These are phyloP conservation scores for Linum trigynum DNA, from an alignment of 345 rosid species.

Conservation along the genomic window DNA sequence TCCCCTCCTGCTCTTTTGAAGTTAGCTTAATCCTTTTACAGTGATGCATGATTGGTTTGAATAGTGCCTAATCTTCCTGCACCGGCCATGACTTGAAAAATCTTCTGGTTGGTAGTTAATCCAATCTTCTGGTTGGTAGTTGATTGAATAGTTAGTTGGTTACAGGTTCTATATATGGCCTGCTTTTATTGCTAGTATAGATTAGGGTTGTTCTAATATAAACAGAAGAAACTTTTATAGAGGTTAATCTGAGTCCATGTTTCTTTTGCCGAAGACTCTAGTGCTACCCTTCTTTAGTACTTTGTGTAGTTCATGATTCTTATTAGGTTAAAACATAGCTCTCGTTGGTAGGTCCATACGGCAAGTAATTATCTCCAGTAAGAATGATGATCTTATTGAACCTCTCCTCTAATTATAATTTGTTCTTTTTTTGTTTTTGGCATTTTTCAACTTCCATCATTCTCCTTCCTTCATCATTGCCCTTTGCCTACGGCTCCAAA, in stretches of 20 bases:
- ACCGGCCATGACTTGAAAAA: too few species aligned
- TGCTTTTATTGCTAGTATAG: background rate
- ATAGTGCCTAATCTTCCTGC: too few species aligned
- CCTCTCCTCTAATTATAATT: background rate
- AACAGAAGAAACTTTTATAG: background rate
- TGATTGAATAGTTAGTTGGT: background rate
- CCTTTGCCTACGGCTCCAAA: background rate
- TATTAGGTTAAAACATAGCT: background rate
- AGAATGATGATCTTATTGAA: background rate
- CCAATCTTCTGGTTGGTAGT: background rate
- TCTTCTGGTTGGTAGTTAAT: background rate
- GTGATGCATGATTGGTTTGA: background rate
- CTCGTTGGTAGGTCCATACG: background rate
- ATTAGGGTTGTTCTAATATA: background rate
- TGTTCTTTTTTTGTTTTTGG: background rate
- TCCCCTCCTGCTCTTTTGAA: background rate
- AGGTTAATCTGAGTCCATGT: too few species aligned
- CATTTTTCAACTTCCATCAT: background rate
- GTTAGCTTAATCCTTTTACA: background rate
- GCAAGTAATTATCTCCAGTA: background rate
- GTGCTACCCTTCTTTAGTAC: too few species aligned
- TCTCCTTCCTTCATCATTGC: background rate
- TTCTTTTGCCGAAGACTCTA: too few species aligned
- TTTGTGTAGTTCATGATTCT: too few species aligned
- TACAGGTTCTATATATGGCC: background rate